A percentile compares a stretch with the other conserved stretches of the same genome.
Conservation (phyloP, 768 basidiomycete genomes). For the Suillus brevipes region DNA sequence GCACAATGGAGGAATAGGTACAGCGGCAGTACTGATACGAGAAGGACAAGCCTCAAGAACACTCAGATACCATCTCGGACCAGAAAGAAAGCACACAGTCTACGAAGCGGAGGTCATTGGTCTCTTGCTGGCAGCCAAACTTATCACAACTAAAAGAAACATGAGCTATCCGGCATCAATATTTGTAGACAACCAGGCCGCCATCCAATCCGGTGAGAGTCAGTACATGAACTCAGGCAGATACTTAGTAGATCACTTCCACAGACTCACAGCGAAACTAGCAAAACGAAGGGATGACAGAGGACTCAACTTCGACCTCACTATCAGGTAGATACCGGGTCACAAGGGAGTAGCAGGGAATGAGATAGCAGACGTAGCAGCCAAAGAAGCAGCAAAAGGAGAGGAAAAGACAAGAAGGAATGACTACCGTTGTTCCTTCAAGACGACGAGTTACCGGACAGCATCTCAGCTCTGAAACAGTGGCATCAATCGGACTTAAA, state of each 20-base stretch:
- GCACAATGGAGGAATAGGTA: neutral
- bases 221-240: neutral
- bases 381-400: constrained; percentile 20
- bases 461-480: neutral
- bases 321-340: constrained; percentile 19
- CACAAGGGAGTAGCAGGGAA: constrained; percentile 20
- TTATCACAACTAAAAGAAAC: neutral
- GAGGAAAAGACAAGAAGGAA: neutral
- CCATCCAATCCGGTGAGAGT: constrained; percentile 2
- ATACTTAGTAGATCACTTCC: constrained; percentile 12
- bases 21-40: neutral
- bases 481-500: neutral
- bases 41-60: neutral
- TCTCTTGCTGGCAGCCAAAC: constrained; percentile 9
- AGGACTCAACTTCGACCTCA: neutral
- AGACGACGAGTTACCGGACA: neutral
- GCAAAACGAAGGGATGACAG: accelerated
- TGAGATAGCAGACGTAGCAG: constrained; percentile 21
- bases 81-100: constrained; percentile 10
- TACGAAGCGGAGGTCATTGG: constrained; percentile 21
- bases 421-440: neutral
- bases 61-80: constrained; percentile 7
- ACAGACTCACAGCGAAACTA: neutral
- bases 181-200: constrained; percentile 16
- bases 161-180: neutral